These are phyloP conservation scores for Castanea sativa DNA, from an alignment of 306 rosid genomes.

Conservation along the genomic window DNA sequence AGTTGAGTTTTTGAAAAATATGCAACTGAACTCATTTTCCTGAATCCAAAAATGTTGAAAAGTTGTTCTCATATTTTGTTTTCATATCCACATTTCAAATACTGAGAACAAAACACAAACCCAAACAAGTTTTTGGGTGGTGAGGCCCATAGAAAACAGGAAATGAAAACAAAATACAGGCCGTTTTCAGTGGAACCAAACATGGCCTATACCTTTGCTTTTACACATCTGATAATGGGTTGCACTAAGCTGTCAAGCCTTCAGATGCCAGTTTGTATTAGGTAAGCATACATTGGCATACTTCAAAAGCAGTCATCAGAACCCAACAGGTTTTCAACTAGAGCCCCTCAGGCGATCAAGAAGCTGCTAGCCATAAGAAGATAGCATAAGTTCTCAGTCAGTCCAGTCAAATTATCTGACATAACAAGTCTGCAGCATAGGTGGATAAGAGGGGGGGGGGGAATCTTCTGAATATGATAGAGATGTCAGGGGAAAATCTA, in stretches of 20 bases:
- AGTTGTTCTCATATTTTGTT: too few species aligned
- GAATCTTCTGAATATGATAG: not conserved
- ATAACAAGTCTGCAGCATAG: not conserved
- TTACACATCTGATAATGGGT: not conserved
- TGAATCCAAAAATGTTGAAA: too few species aligned
- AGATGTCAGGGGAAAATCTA: not conserved
- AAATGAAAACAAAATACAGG: too few species aligned
- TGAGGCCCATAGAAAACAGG: too few species aligned
- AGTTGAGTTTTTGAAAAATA: too few species aligned
- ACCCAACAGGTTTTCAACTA: not conserved
- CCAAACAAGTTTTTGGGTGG: too few species aligned
- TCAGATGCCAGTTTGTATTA: not conserved
- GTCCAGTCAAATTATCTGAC: not conserved
- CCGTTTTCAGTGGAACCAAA: too few species aligned
- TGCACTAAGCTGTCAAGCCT: not conserved
- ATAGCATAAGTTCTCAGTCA: not conserved
- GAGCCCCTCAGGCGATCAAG: not conserved
- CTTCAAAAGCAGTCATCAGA: not conserved
- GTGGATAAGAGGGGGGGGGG: too few species aligned
- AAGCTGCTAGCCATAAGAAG: constrained; percentile 16
- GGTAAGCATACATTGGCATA: not conserved
- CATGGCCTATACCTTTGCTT: not conserved
- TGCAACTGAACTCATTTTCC: too few species aligned
- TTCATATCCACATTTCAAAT: too few species aligned
- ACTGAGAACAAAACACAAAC: too few species aligned